Conservation (phyloP, 352 stramenopile genomes). For the Lagenidium giganteum region DNA sequence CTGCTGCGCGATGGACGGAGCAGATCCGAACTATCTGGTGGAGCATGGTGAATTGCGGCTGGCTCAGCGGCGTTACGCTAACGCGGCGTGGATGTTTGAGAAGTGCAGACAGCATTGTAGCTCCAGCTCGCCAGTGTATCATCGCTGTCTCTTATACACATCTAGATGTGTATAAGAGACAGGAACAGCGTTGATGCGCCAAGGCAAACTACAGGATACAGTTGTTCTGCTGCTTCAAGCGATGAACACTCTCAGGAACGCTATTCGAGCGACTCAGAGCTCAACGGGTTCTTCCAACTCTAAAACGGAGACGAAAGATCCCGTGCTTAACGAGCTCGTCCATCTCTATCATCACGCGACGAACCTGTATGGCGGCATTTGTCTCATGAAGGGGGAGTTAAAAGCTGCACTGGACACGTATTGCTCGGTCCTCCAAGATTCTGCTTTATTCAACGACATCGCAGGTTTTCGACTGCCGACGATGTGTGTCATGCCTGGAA, state of each 20-base stretch:
- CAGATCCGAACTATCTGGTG: slow-evolving; percentile 38
- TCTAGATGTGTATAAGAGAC: too few species aligned
- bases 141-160: slow-evolving; percentile 46
- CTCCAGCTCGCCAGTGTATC: slow-evolving; percentile 21
- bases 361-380: slow-evolving; percentile 45
- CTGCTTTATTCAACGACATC: slow-evolving; percentile 3
- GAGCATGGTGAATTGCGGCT: slow-evolving; percentile 43
- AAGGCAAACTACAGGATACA: slow-evolving; percentile 35
- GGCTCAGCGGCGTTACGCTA: slow-evolving; percentile 29
- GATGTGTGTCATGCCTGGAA: slow-evolving; percentile 37
- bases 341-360: slow-evolving; percentile 31
- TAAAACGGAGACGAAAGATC: not conserved
- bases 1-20: slow-evolving; percentile 21
- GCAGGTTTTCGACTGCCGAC: slow-evolving; percentile 27
- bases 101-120: slow-evolving; percentile 23
- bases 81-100: slow-evolving; percentile 30
- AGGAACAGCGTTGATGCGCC: slow-evolving; percentile 28
- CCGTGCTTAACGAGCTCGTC: slow-evolving; percentile 15
- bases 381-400: slow-evolving; percentile 44
- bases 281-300: not conserved
- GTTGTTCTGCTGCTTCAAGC: slow-evolving; percentile 30
- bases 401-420: slow-evolving; percentile 45
- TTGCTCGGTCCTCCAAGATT: slow-evolving; percentile 22
- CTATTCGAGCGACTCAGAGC: slow-evolving; percentile 12
- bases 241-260: slow-evolving; percentile 25